phyloP scores from a whole-genome alignment of 148 eudicot species.

The Selenicereus undatus region DNA sequence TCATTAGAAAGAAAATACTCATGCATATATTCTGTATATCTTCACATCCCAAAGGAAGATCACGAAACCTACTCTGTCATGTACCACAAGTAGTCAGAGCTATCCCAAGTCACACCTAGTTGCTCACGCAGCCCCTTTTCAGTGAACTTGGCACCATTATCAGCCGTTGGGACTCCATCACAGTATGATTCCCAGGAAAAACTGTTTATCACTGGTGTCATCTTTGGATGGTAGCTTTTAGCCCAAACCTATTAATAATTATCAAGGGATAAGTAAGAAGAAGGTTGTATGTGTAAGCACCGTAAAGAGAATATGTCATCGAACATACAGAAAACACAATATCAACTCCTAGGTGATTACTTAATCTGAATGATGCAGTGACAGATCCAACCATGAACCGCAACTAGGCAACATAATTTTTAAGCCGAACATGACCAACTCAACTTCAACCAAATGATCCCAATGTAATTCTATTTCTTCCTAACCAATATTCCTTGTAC shows the following conservation, averaged over 20 bases:
- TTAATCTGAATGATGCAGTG: too few species aligned
- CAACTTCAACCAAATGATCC: too few species aligned
- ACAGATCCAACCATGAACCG: too few species aligned
- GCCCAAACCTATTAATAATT: slow-evolving; percentile 40
- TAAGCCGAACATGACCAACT: too few species aligned
- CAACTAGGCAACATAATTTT: too few species aligned
- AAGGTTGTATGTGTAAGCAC: too few species aligned
- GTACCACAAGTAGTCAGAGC: slow-evolving; percentile 92
- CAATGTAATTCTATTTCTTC: too few species aligned
- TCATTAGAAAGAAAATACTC: background rate
- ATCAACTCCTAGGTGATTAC: too few species aligned
- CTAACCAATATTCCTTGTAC: too few species aligned
- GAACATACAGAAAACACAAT: too few species aligned
- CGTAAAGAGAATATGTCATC: too few species aligned
- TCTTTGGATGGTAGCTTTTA: slow-evolving; percentile 37
- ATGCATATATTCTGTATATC: background rate
- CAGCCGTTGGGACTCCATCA: slow-evolving; percentile 62
- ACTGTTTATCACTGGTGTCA: slow-evolving; percentile 39
- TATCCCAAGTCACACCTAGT: slow-evolving; percentile 64
- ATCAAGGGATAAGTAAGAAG: background rate
- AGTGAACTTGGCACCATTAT: slow-evolving; percentile 38
- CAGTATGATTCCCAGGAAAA: slow-evolving; percentile 76
- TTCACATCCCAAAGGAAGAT: too few species aligned
- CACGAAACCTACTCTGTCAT: slow-evolving; percentile 59
- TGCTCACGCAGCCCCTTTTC: slow-evolving; percentile 63